phyloP scores from a whole-genome alignment of 352 stramenopile species.

The Phytophthora europaea region DNA sequence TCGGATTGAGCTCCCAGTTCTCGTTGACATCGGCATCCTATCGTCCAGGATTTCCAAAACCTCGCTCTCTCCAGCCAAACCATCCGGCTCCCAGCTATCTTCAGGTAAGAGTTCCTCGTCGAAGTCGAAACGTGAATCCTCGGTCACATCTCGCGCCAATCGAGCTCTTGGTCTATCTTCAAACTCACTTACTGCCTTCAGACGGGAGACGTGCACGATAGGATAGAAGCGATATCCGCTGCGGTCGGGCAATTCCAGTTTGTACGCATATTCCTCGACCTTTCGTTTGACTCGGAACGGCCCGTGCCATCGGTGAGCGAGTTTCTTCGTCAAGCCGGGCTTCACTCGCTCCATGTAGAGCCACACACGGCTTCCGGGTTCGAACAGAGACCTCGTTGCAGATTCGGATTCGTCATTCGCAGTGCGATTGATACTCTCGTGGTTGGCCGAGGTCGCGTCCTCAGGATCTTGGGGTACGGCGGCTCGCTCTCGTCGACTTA shows the following conservation, averaged over 20 bases:
- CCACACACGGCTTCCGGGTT: conserved; percentile 3
- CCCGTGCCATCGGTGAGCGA: no score
- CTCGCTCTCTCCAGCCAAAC: not conserved
- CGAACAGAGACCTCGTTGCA: not conserved
- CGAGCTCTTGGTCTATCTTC: not conserved
- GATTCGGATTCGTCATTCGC: not conserved
- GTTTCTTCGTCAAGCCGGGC: conserved; percentile 2
- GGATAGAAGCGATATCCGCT: not conserved
- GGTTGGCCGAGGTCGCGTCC: no score
- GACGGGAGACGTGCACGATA: not conserved
- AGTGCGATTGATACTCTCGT: no score
- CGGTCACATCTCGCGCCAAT: not conserved
- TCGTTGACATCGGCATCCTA: not conserved
- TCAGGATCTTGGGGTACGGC: not conserved
- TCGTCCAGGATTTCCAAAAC: not conserved
- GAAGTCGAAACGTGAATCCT: not conserved
- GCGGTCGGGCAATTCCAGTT: not conserved
- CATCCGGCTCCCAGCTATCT: not conserved
- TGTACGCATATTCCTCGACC: not conserved
- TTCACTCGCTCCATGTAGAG: conserved; percentile 17
- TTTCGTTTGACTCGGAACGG: no score
- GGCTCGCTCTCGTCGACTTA: not conserved
- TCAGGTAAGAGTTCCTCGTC: not conserved
- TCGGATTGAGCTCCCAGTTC: not conserved
- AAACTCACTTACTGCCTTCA: not conserved